These are phyloP conservation scores for Phyllostachys edulis DNA, from an alignment of 176 grass and related monocot genomes.

Conservation along the genomic window DNA sequence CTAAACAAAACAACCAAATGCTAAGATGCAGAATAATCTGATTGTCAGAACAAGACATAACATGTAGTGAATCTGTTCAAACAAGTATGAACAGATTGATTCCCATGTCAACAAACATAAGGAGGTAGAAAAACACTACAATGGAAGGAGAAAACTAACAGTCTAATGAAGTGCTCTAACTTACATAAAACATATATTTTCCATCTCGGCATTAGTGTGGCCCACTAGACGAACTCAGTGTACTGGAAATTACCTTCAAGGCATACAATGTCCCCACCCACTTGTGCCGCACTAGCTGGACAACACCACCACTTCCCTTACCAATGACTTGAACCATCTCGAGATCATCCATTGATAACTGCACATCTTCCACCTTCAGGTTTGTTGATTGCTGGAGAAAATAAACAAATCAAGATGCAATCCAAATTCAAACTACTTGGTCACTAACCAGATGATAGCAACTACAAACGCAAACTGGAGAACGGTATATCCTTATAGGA, in stretches of 20 bases:
- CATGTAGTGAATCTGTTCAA: slow-evolving; percentile 2
- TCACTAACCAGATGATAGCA: neutral
- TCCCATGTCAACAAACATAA: slow-evolving; percentile 22
- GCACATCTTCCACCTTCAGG: slow-evolving; percentile 68
- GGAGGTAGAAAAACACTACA: neutral
- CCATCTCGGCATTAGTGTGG: neutral
- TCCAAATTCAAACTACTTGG: slow-evolving; percentile 12
- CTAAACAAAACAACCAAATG: neutral
- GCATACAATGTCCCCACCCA: slow-evolving; percentile 84
- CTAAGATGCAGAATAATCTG: neutral
- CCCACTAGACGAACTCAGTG: slow-evolving; percentile 2
- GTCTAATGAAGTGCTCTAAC: neutral
- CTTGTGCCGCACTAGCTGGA: slow-evolving; percentile 91
- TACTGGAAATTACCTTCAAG: slow-evolving; percentile 64
- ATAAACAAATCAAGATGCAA: slow-evolving; percentile 23
- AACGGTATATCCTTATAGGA: neutral
- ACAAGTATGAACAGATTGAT: neutral
- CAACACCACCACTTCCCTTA: slow-evolving; percentile 90
- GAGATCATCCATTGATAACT: slow-evolving; percentile 80
- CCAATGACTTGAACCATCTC: slow-evolving; percentile 95
- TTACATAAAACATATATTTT: neutral
- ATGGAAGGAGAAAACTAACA: neutral
- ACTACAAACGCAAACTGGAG: slow-evolving; percentile 9
- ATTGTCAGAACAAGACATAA: neutral
- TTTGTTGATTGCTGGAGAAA: slow-evolving; percentile 46